Evolutionary conservation across 177 flowering plant species (phyloP), one percentile per base, ranked within the genome.

Genomic region (Telopea speciosissima): DNA sequence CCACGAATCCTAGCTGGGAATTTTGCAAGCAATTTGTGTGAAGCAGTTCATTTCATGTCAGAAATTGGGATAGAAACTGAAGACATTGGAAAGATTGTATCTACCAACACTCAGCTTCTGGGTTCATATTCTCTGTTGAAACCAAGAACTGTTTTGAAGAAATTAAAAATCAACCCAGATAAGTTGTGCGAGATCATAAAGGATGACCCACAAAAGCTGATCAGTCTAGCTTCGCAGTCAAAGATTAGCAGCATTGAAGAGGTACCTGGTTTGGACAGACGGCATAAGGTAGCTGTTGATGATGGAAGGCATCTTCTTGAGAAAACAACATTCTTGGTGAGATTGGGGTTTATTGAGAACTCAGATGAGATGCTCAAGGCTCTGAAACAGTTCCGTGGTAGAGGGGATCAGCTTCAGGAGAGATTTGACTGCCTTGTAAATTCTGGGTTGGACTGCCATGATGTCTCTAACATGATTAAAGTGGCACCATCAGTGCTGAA

Each of bases 351-450:
- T 52, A 62, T 66, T 23, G 89, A 86, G 65, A 84, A 83, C 73
- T 80, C 87, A 11, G 84, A 84, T 16, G 87, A 83, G 75, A 79
- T 83, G 85, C 61, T 67, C 58, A 77, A 78, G 66, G 87, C 86
- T 64, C 25, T 79, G 69, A 85, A 82, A 70, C 66, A 72, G 77
- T 86, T 86, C 40, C 77, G 87, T 17, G 89, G 87, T 62, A 80
- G 82, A 78, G 87, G 85, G 17, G 85, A 81, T 68, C 85, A 83
- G 45, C 72, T 86, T 31, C 89, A 84, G 69, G 86, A 82, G 74
- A 83, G 87, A 70, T 83, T 82, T 68, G 83, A 84, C 70, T 86
- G 86, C 75, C 69, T 83, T 63, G 77, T 84, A 61, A 68, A 74
- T 62, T 78, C 84, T 4, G 89, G 90, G 65, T 71, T 89, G 62